Evolutionary conservation across 352 stramenopile genomes (phyloP), one percentile per base, ranked within the genome.

Genomic region (Phytophthora sansomeana): DNA sequence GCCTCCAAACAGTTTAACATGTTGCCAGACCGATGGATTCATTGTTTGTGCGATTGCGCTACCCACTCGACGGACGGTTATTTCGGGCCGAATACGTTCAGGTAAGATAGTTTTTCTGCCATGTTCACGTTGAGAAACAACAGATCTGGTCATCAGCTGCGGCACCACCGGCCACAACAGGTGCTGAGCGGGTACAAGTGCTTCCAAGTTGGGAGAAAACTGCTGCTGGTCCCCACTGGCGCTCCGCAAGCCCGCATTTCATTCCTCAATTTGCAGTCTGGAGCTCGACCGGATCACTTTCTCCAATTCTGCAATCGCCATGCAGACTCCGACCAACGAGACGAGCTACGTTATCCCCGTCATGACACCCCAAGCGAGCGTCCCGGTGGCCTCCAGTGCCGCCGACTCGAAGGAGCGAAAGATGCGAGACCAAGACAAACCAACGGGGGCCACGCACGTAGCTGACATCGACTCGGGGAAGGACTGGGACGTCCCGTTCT

Each of bases 401-500:
- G 43, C 54, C 13, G 35, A 67, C 42, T 30, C 44, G 6, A 62
- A 67, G 5, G 67, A 71, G n/a, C 55, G 28, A n/a, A 74, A 74
- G 24, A 8, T 67, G 24, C 54, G 19, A 5, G 21, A 46, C 32
- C 43, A 58, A 29, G 44, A 50, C 10, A 59, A 74, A 50, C 33
- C 30, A 3, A 17, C 44, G 5, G 39, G 48, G 16, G 66, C 59
- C 6, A 74, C 66, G 8, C 60, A 74, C 52, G 66, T 74, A 11
- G 29, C 49, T 5, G 67, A 71, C 43, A 63, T 67, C 9, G n/a
- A 28, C 5, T 50, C 39, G 6, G 33, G 41, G 43, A 61, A 55
- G 13, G 54, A 24, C 46, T 85, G 77, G 77, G 65, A 70, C 26
- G 52, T 61, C 6, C 56, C 67, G 30, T 70, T 85, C 39, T 78